These are phyloP conservation scores for Syncephalis fuscata DNA, from an alignment of 371 early-diverging fungal genomes.

Conservation along the genomic window DNA sequence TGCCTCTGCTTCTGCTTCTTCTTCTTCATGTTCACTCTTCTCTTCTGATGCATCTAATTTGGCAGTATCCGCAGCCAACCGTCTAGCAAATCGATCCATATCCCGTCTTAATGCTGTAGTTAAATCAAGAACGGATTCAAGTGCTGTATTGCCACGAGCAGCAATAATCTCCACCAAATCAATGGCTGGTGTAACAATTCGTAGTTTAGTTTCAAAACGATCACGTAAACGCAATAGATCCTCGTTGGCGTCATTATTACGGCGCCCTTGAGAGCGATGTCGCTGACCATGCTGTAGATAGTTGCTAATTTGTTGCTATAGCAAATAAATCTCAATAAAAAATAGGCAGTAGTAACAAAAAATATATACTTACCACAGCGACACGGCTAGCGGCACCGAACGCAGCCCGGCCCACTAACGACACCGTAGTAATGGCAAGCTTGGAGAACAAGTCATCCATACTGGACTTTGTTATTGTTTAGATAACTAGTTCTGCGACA, in stretches of 20 bases:
- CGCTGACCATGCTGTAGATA: constrained; percentile 28
- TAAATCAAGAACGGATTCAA: constrained; percentile 41
- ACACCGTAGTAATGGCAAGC: constrained; percentile 45
- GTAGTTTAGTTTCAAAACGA: constrained; percentile 18
- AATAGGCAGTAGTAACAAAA: background rate
- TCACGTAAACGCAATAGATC: constrained; percentile 4
- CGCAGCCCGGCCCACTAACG: constrained; percentile 56
- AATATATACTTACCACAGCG: constrained; percentile 27
- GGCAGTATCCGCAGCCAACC: constrained; percentile 3
- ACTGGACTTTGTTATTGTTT: too few relatives aligned
- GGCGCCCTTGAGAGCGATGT: constrained; percentile 24
- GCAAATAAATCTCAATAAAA: background rate
- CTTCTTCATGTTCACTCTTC: constrained; percentile 6
- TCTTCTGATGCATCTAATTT: background rate
- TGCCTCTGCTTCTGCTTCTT: constrained; percentile 3
- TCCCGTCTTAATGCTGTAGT: constrained; percentile 33
- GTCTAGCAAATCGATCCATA: constrained; percentile 25
- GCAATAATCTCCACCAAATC: constrained; percentile 45
- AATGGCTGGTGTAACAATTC: constrained; percentile 39
- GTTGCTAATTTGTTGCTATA: background rate
- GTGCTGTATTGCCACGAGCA: constrained; percentile 40
- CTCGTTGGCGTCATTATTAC: constrained; percentile 8
- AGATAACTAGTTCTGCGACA: too few relatives aligned
- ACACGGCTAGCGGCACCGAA: constrained; percentile 46
- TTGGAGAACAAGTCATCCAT: constrained; percentile 50